Percentiles rank a stretch among this genome's conserved stretches.
Evolutionary conservation across 306 rosid genomes (phyloP).

Genomic region (Lotus japonicus): DNA sequence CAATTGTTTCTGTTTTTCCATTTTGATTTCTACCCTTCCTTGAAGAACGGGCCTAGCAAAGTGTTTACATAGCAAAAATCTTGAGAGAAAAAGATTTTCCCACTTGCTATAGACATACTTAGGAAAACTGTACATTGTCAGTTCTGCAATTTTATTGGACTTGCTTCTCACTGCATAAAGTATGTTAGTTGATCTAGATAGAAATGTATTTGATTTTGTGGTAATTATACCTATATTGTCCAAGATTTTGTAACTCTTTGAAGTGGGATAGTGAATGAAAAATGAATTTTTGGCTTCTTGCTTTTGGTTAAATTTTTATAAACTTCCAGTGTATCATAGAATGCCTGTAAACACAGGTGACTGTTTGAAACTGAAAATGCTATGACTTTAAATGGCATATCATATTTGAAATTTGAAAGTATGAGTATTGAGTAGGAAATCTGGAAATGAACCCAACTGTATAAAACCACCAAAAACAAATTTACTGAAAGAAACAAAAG

Average conservation of each 20-base stretch:
- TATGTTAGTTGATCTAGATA: slow-evolving; percentile 30
- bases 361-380: too few species aligned
- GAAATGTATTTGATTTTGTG: slow-evolving; percentile 36
- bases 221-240: slow-evolving; percentile 22
- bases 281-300: slow-evolving; percentile 13
- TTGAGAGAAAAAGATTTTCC: slow-evolving; percentile 27
- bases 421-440: too few species aligned
- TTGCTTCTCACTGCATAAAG: slow-evolving; percentile 26
- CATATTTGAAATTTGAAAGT: too few species aligned
- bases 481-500: background rate
- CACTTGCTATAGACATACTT: slow-evolving; percentile 48
- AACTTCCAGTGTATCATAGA: too few species aligned
- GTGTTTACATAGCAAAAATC: slow-evolving; percentile 50
- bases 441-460: too few species aligned
- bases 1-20: slow-evolving; percentile 16
- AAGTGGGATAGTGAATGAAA: slow-evolving; percentile 21
- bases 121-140: slow-evolving; percentile 73
- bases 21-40: slow-evolving; percentile 25
- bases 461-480: too few species aligned
- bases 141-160: slow-evolving; percentile 63
- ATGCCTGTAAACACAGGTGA: background rate
- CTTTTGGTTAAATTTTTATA: background rate
- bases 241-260: slow-evolving; percentile 23
- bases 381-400: too few species aligned
- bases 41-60: slow-evolving; percentile 52